Evolutionary conservation across 163 green algal species (phyloP), one percentile per base, ranked within the genome.

Genomic region (Scenedesmus sp.): DNA sequence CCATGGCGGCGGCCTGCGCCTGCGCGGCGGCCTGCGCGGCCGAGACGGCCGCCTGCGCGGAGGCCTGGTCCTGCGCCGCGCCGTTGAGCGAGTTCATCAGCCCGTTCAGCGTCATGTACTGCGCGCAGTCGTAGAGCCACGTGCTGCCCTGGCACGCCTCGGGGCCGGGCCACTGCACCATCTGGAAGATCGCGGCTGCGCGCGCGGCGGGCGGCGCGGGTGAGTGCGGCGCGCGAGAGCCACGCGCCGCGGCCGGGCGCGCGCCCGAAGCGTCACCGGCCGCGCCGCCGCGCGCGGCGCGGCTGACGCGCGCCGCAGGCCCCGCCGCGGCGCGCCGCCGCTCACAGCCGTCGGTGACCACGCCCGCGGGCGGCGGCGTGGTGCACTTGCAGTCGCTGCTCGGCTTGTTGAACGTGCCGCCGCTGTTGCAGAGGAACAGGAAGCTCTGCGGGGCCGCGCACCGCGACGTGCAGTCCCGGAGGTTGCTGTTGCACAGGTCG

Each of bases 321-420:
- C 13, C 54, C 29, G 31, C 63, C n/a, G 14, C 56, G 11, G 36
- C 50, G 24, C 11, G 28, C 15, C 24, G 56, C 13, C 14, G 22
- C 28, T 36, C 54, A 77, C 69, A 22, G 29, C 69, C 69, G 42
- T 77, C 69, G 47, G 69, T 77, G 14, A 50, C 20, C 10, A 24
- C 69, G n/a, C n/a, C 69, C 11, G 31, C 53, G 9, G 69, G 53
- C 31, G 69, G 54, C 11, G 53, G 53, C 13, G 50, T 63, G 69
- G 44, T 47, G 44, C 69, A 77, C 54, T 77, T 77, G 53, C 69
- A 77, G 54, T 77, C 69, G 58, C 69, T 77, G 31, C 57, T 33
- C 2, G 69, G 53, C 50, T 45, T 57, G 36, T 44, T 67, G 69
- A 77, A 77, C 11, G 36, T 77, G 69, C 69, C 69, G 47, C 69